phyloP scores from a whole-genome alignment of 805 yeast genomes.

The Metschnikowia reukaufii region DNA sequence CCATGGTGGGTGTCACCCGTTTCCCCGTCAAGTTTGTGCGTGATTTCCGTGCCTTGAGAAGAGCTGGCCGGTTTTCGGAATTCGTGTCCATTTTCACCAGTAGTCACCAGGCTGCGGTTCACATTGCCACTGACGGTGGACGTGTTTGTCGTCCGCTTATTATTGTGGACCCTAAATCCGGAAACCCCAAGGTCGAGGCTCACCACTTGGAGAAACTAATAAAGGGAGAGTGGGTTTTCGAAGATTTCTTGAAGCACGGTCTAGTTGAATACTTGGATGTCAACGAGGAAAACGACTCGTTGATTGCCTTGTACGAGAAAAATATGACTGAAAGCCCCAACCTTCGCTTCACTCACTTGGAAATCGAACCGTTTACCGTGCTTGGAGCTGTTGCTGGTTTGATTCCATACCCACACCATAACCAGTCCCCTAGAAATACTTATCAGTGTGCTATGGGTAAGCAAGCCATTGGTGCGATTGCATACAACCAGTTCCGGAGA shows the following conservation, averaged over 20 bases:
- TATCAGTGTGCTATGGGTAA: constrained; percentile 97
- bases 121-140: constrained; percentile 98
- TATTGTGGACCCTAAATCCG: constrained; percentile 67
- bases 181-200: constrained; percentile 62
- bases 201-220: constrained; percentile 65
- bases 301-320: constrained; percentile 83
- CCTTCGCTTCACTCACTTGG: constrained; percentile 75
- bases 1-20: constrained; percentile 84
- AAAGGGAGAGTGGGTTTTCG: constrained; percentile 78
- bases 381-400: constrained; percentile 92
- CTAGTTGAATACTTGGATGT: constrained; percentile 95
- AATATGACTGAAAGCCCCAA: constrained; percentile 45
- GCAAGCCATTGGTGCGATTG: constrained; percentile 99
- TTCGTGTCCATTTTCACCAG: constrained; percentile 90
- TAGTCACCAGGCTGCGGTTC: constrained; percentile 88
- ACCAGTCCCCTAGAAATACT: constrained; percentile 89
- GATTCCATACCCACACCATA: constrained; percentile 90
- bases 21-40: constrained; percentile 81
- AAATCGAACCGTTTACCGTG: constrained; percentile 92
- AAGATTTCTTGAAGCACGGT: constrained; percentile 83
- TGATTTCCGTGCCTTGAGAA: constrained; percentile 75
- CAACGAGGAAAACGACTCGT: constrained; percentile 94
- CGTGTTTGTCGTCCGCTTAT: constrained; percentile 96
- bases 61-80: constrained; percentile 82
- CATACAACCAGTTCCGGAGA: constrained; percentile 93